A percentile compares a stretch with the other conserved stretches of the same genome.
Evolutionary conservation across 2,329 filamentous ascomycete species (phyloP).

Genomic region (Aspergillus sp.): DNA sequence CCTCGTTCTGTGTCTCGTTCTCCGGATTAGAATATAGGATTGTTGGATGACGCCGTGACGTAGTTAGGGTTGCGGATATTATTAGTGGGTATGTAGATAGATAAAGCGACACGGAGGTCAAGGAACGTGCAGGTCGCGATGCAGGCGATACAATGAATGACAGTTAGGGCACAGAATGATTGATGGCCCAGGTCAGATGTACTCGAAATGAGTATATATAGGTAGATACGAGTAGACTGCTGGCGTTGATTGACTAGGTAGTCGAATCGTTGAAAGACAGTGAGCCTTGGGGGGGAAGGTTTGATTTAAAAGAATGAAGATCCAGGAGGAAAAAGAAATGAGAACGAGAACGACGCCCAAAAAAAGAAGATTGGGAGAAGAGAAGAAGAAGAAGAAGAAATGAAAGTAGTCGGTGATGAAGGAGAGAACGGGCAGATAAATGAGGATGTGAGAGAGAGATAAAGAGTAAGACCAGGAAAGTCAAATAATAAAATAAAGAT

Average conservation of each 20-base stretch:
- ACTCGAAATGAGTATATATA: too few relatives aligned
- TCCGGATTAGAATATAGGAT: too few relatives aligned
- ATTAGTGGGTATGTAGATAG: not conserved
- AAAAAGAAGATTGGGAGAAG: not conserved
- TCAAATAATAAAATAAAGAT: constrained; percentile 22
- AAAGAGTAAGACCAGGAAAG: constrained; percentile 13
- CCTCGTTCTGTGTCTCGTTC: too few relatives aligned
- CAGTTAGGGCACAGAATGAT: constrained; percentile 23
- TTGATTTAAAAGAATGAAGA: constrained; percentile 20
- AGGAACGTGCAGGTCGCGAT: too few relatives aligned
- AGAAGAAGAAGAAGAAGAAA: too few relatives aligned
- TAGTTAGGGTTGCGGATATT: not conserved
- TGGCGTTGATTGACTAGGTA: not conserved
- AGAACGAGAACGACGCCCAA: constrained; percentile 4
- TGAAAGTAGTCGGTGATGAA: too few relatives aligned
- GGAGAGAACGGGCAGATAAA: constrained; percentile 8
- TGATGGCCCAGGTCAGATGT: not conserved
- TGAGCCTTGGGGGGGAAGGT: constrained; percentile 8
- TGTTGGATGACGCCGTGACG: too few relatives aligned
- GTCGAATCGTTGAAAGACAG: not conserved
- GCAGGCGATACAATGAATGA: constrained; percentile 22
- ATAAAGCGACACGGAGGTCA: not conserved
- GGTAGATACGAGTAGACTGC: too few relatives aligned
- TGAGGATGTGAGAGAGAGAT: constrained; percentile 18
- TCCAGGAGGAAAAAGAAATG: constrained; percentile 18